Conservation (phyloP, 2,329 filamentous ascomycete genomes). For the Penicillium sp. region DNA sequence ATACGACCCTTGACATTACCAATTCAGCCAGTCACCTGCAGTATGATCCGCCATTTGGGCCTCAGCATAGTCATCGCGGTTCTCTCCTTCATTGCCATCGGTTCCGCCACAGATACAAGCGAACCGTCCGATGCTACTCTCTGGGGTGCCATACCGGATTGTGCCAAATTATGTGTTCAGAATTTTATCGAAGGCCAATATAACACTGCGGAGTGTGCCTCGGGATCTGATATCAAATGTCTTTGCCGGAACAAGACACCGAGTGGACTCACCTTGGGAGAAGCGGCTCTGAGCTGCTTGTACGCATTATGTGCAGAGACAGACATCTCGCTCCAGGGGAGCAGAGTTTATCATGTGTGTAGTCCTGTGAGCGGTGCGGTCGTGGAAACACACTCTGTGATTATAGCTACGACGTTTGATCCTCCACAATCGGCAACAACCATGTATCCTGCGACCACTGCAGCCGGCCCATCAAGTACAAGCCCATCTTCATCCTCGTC, state of each 20-base stretch:
- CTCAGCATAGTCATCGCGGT: slow-evolving; percentile 23
- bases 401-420: slow-evolving; percentile 32
- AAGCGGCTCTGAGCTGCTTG: slow-evolving; percentile 64
- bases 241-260: slow-evolving; percentile 57
- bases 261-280: slow-evolving; percentile 64
- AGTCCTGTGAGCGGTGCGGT: slow-evolving; percentile 32
- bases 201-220: slow-evolving; percentile 33
- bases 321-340: slow-evolving; percentile 37
- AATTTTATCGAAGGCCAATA: slow-evolving; percentile 60
- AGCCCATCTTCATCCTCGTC: not conserved
- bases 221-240: slow-evolving; percentile 52
- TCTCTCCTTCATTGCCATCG: slow-evolving; percentile 18
- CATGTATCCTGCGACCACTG: slow-evolving; percentile 1
- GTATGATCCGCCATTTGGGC: slow-evolving; percentile 29
- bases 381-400: slow-evolving; percentile 31
- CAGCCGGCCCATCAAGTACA: not conserved
- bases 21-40: slow-evolving; percentile 16
- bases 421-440: slow-evolving; percentile 4
- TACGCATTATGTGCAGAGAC: slow-evolving; percentile 50
- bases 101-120: slow-evolving; percentile 17
- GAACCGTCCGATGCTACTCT: slow-evolving; percentile 24
- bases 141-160: slow-evolving; percentile 48
- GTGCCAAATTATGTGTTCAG: slow-evolving; percentile 56
- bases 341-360: slow-evolving; percentile 54
- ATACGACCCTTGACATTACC: too few species aligned